Percentiles rank a stretch among this genome's conserved stretches.
Evolutionary conservation across 2,329 filamentous ascomycete genomes (phyloP).

Genomic region (Periglandula ipomoeae): DNA sequence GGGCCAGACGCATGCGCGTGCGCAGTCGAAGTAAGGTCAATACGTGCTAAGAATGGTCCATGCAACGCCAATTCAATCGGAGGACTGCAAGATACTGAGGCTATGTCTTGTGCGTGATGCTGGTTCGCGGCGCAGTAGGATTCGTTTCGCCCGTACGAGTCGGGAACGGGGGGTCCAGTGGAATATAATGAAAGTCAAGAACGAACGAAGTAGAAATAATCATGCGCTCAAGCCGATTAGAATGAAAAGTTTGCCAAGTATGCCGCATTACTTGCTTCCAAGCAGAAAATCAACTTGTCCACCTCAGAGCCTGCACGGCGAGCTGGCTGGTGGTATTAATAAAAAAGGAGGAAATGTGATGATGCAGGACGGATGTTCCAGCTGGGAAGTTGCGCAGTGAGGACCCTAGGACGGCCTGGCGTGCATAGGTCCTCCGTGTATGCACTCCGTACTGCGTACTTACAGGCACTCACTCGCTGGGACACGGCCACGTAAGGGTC

Average conservation of each 20-base stretch:
- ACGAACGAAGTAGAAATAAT: neutral
- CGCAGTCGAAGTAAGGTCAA: neutral
- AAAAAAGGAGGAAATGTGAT: neutral
- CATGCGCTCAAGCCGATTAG: neutral
- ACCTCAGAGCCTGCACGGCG: neutral
- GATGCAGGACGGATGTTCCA: neutral
- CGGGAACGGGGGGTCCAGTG: neutral
- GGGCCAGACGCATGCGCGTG: constrained; percentile 1
- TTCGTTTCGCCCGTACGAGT: neutral
- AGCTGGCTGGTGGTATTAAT: neutral
- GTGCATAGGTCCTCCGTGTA: no score
- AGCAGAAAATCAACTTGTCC: neutral
- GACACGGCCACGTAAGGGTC: neutral
- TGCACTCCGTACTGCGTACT: no score
- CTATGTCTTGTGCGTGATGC: neutral
- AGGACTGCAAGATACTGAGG: neutral
- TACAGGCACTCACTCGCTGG: no score
- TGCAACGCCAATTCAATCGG: neutral
- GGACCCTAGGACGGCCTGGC: neutral
- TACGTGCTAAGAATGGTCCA: neutral
- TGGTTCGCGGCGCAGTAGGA: neutral
- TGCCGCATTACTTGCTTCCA: neutral
- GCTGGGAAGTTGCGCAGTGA: neutral
- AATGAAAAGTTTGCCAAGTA: neutral
- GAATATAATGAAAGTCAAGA: neutral